These are phyloP conservation scores for Colletotrichum viniferum DNA, from an alignment of 2,329 filamentous ascomycete species.

Conservation along the genomic window DNA sequence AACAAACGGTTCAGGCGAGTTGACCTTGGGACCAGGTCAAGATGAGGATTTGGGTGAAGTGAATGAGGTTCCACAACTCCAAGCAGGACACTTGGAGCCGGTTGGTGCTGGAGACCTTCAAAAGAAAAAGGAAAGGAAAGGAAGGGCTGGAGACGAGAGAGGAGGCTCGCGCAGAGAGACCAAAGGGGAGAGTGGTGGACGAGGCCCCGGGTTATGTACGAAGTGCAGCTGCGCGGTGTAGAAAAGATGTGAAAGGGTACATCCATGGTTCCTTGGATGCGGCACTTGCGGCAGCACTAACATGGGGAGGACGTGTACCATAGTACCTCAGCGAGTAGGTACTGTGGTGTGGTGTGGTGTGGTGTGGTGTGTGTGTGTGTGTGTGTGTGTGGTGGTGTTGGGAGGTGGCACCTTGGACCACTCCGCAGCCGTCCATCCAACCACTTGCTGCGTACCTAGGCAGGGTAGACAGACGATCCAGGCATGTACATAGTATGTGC, in stretches of 20 bases:
- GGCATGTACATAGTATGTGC: background rate
- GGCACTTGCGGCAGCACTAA: slow-evolving; percentile 18
- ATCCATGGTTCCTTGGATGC: slow-evolving; percentile 5
- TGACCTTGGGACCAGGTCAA: background rate
- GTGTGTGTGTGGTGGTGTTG: background rate
- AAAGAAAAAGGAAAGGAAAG: background rate
- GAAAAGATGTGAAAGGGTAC: background rate
- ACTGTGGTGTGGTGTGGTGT: too few species aligned
- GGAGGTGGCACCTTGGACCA: slow-evolving; percentile 10
- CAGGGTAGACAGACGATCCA: background rate
- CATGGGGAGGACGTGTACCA: slow-evolving; percentile 9
- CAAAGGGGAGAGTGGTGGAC: background rate
- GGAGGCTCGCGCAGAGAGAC: slow-evolving; percentile 1
- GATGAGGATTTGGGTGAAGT: background rate
- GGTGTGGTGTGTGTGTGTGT: too few species aligned
- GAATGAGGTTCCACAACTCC: slow-evolving; percentile 2
- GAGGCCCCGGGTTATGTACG: slow-evolving; percentile 8
- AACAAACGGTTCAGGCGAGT: slow-evolving; percentile 10
- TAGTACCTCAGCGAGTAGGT: too few species aligned
- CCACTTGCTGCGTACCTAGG: background rate
- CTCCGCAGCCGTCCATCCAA: background rate
- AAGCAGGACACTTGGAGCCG: background rate
- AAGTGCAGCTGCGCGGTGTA: background rate
- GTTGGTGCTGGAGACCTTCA: background rate
- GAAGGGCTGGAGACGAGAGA: background rate